phyloP scores from a whole-genome alignment of 805 yeast genomes.

The Zygotorulaspora sp. region DNA sequence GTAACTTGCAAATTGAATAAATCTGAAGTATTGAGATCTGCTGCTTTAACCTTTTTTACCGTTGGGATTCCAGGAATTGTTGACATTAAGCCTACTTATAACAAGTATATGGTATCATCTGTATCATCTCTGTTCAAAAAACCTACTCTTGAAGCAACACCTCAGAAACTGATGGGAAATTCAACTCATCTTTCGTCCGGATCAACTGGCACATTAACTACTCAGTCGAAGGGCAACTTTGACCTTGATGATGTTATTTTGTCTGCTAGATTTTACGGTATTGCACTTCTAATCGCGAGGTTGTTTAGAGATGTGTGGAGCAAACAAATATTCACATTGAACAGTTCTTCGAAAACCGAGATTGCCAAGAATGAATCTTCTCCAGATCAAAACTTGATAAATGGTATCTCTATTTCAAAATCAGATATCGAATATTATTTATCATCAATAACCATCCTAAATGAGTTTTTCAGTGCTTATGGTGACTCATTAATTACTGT shows the following conservation, averaged over 20 bases:
- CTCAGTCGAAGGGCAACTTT: conserved; percentile 24
- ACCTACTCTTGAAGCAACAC: conserved; percentile 22
- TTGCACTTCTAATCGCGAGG: conserved; percentile 72
- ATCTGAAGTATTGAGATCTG: conserved; percentile 45
- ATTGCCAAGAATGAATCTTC: conserved; percentile 24
- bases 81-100: conserved; percentile 42
- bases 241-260: conserved; percentile 72
- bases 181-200: conserved; percentile 13
- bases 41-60: conserved; percentile 42
- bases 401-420: conserved; percentile 27
- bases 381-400: conserved; percentile 20
- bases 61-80: conserved; percentile 41
- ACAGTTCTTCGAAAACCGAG: conserved; percentile 20
- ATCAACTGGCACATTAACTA: conserved; percentile 6
- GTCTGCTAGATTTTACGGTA: conserved; percentile 88
- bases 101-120: conserved; percentile 28
- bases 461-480: conserved; percentile 65
- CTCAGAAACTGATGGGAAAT: conserved; percentile 14
- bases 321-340: conserved; percentile 53
- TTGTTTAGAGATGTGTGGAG: conserved; percentile 78
- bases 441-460: conserved; percentile 63
- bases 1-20: conserved; percentile 72
- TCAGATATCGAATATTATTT: conserved; percentile 60
- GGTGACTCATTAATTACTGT: conserved; percentile 41
- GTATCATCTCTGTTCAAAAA: conserved; percentile 28